Evolutionary conservation across 345 rosid genomes (phyloP), one percentile per base, ranked within the genome.

Genomic region (Passiflora organensis): DNA sequence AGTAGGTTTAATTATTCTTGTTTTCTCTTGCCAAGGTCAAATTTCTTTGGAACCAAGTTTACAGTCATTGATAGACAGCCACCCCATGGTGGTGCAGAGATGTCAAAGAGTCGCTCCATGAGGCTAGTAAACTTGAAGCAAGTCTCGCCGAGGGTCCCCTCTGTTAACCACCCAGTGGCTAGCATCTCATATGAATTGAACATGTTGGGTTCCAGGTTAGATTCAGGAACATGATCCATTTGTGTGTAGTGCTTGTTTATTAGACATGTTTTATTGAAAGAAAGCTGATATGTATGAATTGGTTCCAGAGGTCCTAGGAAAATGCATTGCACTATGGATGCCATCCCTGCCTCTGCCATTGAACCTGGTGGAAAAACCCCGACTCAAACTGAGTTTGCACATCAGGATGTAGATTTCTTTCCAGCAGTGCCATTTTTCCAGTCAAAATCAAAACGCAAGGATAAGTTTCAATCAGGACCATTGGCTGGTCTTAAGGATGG

Each of bases 321-420:
- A 58, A 69, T 69, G 73, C 64, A 69, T 19, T 69, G 73, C 49
- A n/a, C 52, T 57, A 63, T 69, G 68, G 73, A 69, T 48, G 64
- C 59, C 23, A 69, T 69, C 18, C 73, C 73, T 16, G 68, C 64
- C 24, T 34, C 63, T 25, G 47, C 73, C 18, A 42, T 69, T 47
- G 68, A 47, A 58, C 68, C 73, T 9, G 64, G 68, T 10, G 73
- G 73, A 32, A 37, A 17, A 18, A 64, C 73, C 14, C 73, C 73
- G 4, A 69, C 64, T 13, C 73, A 63, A 53, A 63, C 64, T 0
- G 60, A 63, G 64, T 69, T 69, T 39, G 39, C 51, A 47, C 68
- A 53, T 41, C 64, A 53, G 10, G 53, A 21, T 20, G 32, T 58
- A 25, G 73, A 69, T 53, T 32, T 12, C 24, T 46, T 49, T 21